Percentiles rank a stretch among this genome's conserved stretches.
These are phyloP conservation scores for Scleromitrula shiraiana DNA, from an alignment of 2,329 filamentous ascomycete genomes.

Conservation along the genomic window DNA sequence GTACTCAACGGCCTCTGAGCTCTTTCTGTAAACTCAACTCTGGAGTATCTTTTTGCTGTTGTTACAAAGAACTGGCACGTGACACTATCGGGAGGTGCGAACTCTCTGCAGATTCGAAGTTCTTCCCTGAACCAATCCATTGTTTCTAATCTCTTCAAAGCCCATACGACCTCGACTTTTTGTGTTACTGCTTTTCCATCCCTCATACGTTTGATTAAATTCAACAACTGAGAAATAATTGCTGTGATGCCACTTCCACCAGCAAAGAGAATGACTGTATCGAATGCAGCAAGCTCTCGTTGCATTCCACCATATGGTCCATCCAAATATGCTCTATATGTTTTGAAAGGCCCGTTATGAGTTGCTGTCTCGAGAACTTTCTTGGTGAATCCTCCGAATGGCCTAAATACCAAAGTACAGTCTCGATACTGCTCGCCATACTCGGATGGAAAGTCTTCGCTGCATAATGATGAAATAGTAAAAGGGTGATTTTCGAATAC, in stretches of 20 bases:
- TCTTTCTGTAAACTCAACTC: constrained; percentile 31
- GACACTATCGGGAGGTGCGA: constrained; percentile 78
- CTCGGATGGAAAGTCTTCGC: constrained; percentile 84
- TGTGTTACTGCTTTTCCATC: constrained; percentile 91
- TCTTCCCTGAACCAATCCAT: constrained; percentile 99
- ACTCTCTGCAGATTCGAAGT: constrained; percentile 82
- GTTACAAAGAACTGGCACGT: constrained; percentile 96
- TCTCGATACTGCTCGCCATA: constrained; percentile 85
- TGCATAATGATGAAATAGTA: constrained; percentile 87
- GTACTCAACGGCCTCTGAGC: constrained; percentile 61
- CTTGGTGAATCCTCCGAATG: constrained; percentile 83
- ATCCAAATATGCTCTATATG: constrained; percentile 85
- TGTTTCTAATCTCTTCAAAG: constrained; percentile 80
- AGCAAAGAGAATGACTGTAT: constrained; percentile 86
- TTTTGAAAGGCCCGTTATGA: constrained; percentile 81
- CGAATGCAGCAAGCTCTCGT: constrained; percentile 81
- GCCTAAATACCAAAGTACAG: constrained; percentile 84
- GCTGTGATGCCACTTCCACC: constrained; percentile 94
- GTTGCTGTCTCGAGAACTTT: constrained; percentile 76
- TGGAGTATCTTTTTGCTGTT: constrained; percentile 47
- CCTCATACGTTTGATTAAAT: constrained; percentile 93
- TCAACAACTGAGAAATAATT: constrained; percentile 80
- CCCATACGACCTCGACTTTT: constrained; percentile 89
- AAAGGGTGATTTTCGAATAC: constrained; percentile 92
- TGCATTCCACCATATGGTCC: constrained; percentile 95